Base-by-base conservation (phyloP, 257 asterid species). In the Solanum rostratum region DNA sequence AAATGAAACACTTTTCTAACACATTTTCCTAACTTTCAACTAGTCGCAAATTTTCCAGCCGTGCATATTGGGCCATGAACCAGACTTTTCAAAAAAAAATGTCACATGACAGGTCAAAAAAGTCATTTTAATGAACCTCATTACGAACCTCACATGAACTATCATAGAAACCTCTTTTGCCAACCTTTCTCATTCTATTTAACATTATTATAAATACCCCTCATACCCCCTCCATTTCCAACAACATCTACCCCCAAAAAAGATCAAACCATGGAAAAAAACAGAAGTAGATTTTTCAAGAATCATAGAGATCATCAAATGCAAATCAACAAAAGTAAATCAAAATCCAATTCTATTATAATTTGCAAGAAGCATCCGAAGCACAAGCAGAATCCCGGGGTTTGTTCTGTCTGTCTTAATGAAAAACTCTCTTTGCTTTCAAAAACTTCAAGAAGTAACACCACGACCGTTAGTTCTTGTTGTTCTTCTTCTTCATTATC, bases 361-460 rank as follows among this genome's bases (percentile, higher is more conserved):
- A 8, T 81, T 0, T 95, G 98, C 92, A 89, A 87, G 85, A 93
- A 89, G 83, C 98, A 95, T 46, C 95, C 97, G 0, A 95, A 89
- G 18, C 97, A 95, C 88, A 79, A 85, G 49, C 98, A 93, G 79
- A 91, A 93, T 0, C 97, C 97, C 0, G 98, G 98, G 1, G 95
- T 95, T 41, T 95, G 98, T 74, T 92, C 98, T 5, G 45, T 91
- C 53, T 95, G 98, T 63, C 90, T 95, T 0, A 83, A 50, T 6
- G 93, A 95, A 71, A 93, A 90, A 69, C 98, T 95, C 84, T 65
- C 89, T 2, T 78, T 83, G 20, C 39, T 92, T 45, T 81, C 86
- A 6, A 54, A 83, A 45, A 45, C 41, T 7, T 81, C 93, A 11
- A 83, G 87, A 43, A 81, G 57, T 0, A 86, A 71, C 33, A 83